Evolutionary conservation across 306 rosid species (phyloP).

Genomic region (Leucaena leucocephala): DNA sequence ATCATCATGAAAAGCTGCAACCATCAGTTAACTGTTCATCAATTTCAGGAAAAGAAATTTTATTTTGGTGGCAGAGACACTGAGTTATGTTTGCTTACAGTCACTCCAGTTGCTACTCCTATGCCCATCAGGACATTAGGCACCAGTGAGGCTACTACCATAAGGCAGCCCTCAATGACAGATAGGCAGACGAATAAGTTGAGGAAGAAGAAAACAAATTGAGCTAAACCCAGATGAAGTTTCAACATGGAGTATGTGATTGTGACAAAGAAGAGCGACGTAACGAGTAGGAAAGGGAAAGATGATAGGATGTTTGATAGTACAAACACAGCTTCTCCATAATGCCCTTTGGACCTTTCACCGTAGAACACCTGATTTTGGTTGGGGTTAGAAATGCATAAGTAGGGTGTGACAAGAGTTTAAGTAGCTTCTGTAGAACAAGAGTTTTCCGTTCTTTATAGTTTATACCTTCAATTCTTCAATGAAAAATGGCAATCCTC

Average conservation of each 20-base stretch:
- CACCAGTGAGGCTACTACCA: constrained; percentile 71
- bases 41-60: background rate
- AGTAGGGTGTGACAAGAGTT: background rate
- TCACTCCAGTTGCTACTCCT: constrained; percentile 59
- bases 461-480: constrained; percentile 67
- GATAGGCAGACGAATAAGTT: constrained; percentile 58
- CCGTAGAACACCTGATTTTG: constrained; percentile 52
- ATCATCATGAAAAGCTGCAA: constrained; percentile 64
- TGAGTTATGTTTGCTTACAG: constrained; percentile 45
- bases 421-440: background rate
- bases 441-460: background rate
- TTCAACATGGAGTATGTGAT: constrained; percentile 62
- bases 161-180: constrained; percentile 63
- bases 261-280: constrained; percentile 48
- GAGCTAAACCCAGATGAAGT: constrained; percentile 49
- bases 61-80: background rate
- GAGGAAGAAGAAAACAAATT: constrained; percentile 49
- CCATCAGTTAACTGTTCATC: background rate
- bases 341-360: constrained; percentile 67
- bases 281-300: constrained; percentile 58
- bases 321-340: constrained; percentile 65
- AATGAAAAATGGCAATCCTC: constrained; percentile 67
- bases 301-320: constrained; percentile 68
- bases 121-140: constrained; percentile 71
- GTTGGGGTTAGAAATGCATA: background rate